Evolutionary conservation across 495 filamentous ascomycete species (phyloP), one percentile per base, ranked within the genome.

Genomic region (Chaetomidium leptoderma): DNA sequence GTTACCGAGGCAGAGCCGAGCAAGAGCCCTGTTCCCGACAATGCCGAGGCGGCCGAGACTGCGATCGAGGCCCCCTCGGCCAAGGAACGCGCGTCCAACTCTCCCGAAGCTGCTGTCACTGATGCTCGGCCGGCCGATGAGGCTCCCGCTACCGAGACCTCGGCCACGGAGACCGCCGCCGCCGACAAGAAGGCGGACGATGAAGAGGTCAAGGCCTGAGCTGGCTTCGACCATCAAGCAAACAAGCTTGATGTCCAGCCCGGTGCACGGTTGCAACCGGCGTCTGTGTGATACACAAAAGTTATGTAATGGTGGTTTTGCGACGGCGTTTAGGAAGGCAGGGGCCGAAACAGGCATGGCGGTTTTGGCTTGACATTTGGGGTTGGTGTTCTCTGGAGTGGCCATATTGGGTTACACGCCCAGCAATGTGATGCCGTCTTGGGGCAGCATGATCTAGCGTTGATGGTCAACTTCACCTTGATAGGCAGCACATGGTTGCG

Each of bases 1-100:
- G 50, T 35, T 0, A 40, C 56, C 6, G 61, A 62, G 42, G 35
- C 60, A 9, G 63, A 59, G 43, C 50, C 51, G 14, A 44, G 24
- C 16, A 37, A 51, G 35, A 58, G 13, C 49, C 40, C 54, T 11
- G 54, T 35, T 13, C 27, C 35, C 33, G 40, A 24, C 3, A 16
- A 7, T 4, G 32, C 40, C 42, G 43, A 56, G 10, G 51, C n/a
- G 3, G 36, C 44, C 35, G 50, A 27, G n/a, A 42, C 16, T 8
- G 52, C 53, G 3, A 23, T 39, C 36, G 60, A 63, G 36, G 40
- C 14, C 13, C 14, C 47, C 19, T 33, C 40, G 3, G 5, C 27
- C 19, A 55, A 50, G 39, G 14, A 40, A 40, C 44, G 35, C 5
- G 42, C 19, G 13, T 47, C 54, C 11, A 35, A 2, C 24, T 35